A percentile compares a stretch with the other conserved stretches of the same genome.
Evolutionary conservation across 108 stramenopile species (phyloP).

Genomic region (Ochromonas danica): DNA sequence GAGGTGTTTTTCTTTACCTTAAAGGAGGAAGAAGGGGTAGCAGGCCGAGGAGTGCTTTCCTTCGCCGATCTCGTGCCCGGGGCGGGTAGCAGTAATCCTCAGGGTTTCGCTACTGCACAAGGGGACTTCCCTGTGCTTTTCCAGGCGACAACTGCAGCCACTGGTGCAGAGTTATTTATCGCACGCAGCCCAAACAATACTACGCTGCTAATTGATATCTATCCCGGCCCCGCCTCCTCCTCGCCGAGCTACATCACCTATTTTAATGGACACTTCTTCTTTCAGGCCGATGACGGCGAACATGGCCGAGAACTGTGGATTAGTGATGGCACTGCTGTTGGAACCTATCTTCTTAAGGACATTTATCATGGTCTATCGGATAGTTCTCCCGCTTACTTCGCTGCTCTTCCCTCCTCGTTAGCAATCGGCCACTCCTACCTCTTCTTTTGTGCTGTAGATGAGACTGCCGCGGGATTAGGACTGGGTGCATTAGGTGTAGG

Average conservation of each 20-base stretch:
- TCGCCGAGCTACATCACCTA: constrained; percentile 1
- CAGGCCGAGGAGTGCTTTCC: not conserved
- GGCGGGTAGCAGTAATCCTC: not conserved
- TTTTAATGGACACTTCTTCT: constrained; percentile 2
- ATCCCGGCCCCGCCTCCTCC: not conserved
- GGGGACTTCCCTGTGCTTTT: not conserved
- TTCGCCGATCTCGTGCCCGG: not conserved
- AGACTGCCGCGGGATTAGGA: constrained; percentile 9
- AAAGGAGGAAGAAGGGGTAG: too few species aligned
- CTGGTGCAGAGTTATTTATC: not conserved
- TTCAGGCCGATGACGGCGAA: constrained; percentile 46
- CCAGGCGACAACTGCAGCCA: not conserved
- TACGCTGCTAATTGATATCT: constrained; percentile 9
- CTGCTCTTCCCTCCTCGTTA: constrained; percentile 25
- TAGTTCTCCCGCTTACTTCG: constrained; percentile 38
- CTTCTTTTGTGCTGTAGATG: constrained; percentile 35
- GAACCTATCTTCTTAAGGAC: constrained; percentile 36
- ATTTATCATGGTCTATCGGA: constrained; percentile 28
- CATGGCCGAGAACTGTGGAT: constrained; percentile 46
- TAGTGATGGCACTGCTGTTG: constrained; percentile 42
- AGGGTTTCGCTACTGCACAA: not conserved
- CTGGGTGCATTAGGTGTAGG: not conserved
- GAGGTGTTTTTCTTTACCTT: too few species aligned
- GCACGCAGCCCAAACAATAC: not conserved
- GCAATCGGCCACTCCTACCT: not conserved